A percentile compares a stretch with the other conserved stretches of the same genome.
These are phyloP conservation scores for Syzygium jambos DNA, from an alignment of 345 rosid genomes.

Conservation along the genomic window DNA sequence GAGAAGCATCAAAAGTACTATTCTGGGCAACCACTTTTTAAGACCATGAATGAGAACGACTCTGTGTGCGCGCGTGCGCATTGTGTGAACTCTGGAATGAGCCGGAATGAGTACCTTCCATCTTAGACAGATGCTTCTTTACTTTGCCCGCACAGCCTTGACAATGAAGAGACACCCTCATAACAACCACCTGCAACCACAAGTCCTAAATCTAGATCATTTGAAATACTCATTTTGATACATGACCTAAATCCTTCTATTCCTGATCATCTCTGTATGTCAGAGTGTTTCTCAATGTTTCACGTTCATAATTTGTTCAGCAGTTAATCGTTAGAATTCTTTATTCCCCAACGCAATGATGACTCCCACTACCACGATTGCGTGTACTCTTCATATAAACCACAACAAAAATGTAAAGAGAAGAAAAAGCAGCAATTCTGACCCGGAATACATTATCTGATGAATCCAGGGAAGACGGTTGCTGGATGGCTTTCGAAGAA, in stretches of 20 bases:
- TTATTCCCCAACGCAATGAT: not conserved
- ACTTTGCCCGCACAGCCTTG: constrained; percentile 74
- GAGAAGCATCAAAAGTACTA: not conserved
- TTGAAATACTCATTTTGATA: not conserved
- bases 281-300: not conserved
- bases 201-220: not conserved
- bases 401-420: not conserved
- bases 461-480: constrained; percentile 3
- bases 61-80: not conserved
- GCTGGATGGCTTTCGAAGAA: not conserved
- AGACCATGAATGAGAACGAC: not conserved
- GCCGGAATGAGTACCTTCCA: constrained; percentile 38
- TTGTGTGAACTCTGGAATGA: not conserved
- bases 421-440: not conserved
- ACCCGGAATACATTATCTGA: constrained; percentile 37
- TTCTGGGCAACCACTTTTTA: not conserved
- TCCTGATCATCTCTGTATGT: not conserved
- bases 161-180: constrained; percentile 62
- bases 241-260: not conserved
- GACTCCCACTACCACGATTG: not conserved
- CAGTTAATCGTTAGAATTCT: not conserved
- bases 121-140: constrained; percentile 56
- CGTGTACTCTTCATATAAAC: not conserved
- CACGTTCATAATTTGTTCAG: not conserved
- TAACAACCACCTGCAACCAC: constrained; percentile 46